These are phyloP conservation scores for Globisporangium solare DNA, from an alignment of 352 stramenopile genomes.

Conservation along the genomic window DNA sequence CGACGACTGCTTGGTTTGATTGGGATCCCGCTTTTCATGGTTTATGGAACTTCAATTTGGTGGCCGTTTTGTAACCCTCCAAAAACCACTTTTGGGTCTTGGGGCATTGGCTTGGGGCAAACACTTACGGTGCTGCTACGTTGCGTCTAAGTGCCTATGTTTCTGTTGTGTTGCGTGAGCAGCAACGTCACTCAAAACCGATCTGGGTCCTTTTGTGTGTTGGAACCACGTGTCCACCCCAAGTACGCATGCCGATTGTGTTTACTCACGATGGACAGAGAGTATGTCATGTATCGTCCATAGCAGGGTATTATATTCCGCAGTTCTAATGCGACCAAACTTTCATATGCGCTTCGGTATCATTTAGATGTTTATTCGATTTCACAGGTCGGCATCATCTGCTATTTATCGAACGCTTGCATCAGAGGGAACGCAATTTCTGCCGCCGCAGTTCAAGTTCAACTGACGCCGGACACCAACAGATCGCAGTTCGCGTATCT, in stretches of 20 bases:
- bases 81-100: no score
- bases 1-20: background rate
- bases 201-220: background rate
- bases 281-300: background rate
- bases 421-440: no score
- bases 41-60: slow-evolving; percentile 1
- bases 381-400: no score
- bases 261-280: background rate
- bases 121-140: no score
- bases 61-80: background rate
- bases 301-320: background rate
- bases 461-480: slow-evolving; percentile 6
- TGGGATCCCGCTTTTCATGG: background rate
- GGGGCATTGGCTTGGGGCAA: no score
- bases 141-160: no score
- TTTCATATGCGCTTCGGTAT: no score
- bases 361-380: no score
- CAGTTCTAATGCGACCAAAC: background rate
- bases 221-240: background rate
- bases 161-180: no score
- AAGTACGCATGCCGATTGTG: background rate
- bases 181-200: background rate
- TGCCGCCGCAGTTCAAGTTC: background rate
- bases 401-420: no score
- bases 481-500: slow-evolving; percentile 2